Base-by-base conservation (phyloP, 768 basidiomycete genomes). In the Tulasnella sp. region DNA sequence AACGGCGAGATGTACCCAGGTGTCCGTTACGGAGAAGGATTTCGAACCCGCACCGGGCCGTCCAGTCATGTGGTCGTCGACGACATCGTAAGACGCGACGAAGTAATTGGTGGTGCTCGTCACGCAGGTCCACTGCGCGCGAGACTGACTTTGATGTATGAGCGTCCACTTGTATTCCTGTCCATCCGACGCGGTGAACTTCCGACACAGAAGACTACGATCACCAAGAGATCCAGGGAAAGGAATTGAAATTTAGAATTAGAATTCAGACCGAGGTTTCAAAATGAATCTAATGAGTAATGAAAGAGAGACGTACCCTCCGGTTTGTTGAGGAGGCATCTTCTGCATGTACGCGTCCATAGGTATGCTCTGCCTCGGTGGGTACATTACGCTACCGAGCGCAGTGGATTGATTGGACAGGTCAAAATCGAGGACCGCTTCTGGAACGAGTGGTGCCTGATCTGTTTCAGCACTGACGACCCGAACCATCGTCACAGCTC, bases 131-230 rank as follows among this genome's bases (percentile, higher is more conserved):
- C 55, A 56, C 19, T 56, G 55, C 11, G 23, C 41, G 23, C 55
- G 34, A 21, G 34, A 42, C 29, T 29, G 38, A 15, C 38, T 38
- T 19, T 43, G 23, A 29, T 43, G 27, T 9, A 56, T 27, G 23
- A 56, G 26, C 2, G 55, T 56, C 55, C 55, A 56, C 55, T 56
- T 56, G 55, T 56, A 56, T 21, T 56, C 55, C 43, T 56, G 55
- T 42, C 55, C 55, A 42, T 56, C 55, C 29, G 55, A 56, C 34
- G 55, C 55, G 34, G 44, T 13, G 55, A 56, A 56, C 55, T 43
- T 56, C 19, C 55, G 34, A 29, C 55, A 56, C 13, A 56, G 17
- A 1, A 56, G 23, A 7, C 51, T 53, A 23, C n/a, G 11, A n/a
- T 10, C 29, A 19, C 17, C n/a, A 19, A 34, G 51, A 34, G 51